phyloP scores from a whole-genome alignment of 768 basidiomycete genomes.

The Cystofilobasidium macerans region DNA sequence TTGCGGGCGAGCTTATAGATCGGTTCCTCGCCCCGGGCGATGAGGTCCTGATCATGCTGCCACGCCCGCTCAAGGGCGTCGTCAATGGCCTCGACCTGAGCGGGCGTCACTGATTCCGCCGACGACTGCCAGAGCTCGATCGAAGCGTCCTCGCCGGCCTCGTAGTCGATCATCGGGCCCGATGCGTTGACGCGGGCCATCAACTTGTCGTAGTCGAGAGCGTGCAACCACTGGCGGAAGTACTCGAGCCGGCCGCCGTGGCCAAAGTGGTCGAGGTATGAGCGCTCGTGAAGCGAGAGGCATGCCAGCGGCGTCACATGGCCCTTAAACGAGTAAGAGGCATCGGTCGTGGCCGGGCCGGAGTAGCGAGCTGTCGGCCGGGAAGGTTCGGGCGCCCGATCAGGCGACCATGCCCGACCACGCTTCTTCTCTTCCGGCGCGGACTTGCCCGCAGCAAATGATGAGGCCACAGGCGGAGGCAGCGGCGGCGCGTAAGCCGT shows the following conservation, averaged over 20 bases:
- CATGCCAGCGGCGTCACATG: conserved; percentile 12
- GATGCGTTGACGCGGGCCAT: not conserved
- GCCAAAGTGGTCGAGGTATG: conserved; percentile 11
- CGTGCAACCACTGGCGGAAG: conserved; percentile 8
- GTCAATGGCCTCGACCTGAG: not conserved
- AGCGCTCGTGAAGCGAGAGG: conserved; percentile 22
- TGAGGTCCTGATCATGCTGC: not conserved
- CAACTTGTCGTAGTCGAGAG: conserved; percentile 17
- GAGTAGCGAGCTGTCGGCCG: not conserved
- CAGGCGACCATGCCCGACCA: not conserved
- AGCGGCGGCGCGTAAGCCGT: not conserved
- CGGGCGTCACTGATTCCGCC: not conserved
- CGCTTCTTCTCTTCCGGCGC: not conserved
- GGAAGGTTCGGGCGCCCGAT: not conserved
- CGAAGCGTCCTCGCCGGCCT: not conserved
- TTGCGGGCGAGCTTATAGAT: not conserved
- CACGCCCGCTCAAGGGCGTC: not conserved
- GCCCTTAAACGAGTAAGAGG: not conserved
- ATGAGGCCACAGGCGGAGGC: too few relatives aligned
- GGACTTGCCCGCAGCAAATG: too few relatives aligned
- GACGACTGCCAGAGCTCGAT: not conserved
- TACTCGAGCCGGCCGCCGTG: not conserved
- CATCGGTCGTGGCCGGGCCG: not conserved
- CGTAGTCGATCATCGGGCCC: conserved; percentile 1
- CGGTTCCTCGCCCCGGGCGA: not conserved